Conservation (phyloP, 257 asterid species). For the Capsicum baccatum region DNA sequence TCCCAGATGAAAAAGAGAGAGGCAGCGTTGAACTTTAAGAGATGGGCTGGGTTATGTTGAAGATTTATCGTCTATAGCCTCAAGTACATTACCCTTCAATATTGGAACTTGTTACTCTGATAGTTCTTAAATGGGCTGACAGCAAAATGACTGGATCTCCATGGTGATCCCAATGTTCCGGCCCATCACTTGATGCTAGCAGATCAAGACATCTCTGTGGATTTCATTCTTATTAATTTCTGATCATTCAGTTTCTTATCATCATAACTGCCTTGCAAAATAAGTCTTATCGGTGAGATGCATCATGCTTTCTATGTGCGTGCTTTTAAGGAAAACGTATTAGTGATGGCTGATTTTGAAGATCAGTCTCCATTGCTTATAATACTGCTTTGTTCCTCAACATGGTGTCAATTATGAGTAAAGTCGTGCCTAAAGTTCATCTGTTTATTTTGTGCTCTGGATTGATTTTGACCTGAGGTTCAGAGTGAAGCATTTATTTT, state of each 20-base stretch:
- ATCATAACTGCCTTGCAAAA: background rate
- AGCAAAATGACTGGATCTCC: slow-evolving; percentile 5
- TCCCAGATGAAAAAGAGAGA: slow-evolving; percentile 79
- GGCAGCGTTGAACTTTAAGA: slow-evolving; percentile 76
- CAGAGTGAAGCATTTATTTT: slow-evolving; percentile 23
- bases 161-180: background rate
- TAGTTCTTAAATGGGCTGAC: background rate
- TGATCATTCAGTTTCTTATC: slow-evolving; percentile 4
- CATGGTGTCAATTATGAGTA: background rate
- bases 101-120: background rate
- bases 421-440: background rate
- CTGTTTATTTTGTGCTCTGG: slow-evolving; percentile 7
- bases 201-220: slow-evolving; percentile 4
- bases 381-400: background rate
- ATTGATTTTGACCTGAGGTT: background rate
- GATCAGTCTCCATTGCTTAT: background rate
- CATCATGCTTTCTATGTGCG: background rate
- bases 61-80: slow-evolving; percentile 10
- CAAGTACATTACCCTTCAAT: background rate
- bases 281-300: background rate
- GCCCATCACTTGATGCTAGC: slow-evolving; percentile 18
- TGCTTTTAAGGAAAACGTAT: background rate
- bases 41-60: slow-evolving; percentile 77
- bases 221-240: background rate
- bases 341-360: background rate